Conservation (phyloP, 768 basidiomycete species). For the Guyanaporus albipodus region DNA sequence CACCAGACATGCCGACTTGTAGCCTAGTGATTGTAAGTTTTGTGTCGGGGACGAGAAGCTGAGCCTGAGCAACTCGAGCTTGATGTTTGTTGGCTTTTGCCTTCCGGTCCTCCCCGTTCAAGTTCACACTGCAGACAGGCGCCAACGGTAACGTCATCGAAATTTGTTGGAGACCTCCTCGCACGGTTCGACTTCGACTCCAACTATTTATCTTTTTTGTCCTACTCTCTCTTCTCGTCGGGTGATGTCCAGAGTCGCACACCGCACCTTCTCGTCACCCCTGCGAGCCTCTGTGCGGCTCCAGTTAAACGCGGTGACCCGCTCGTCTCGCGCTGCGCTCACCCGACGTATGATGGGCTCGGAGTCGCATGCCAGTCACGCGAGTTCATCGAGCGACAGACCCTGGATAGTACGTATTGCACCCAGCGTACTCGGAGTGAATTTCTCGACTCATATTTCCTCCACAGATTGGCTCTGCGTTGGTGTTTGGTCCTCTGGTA, state of each 20-base stretch:
- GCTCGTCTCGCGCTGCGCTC: slow-evolving; percentile 12
- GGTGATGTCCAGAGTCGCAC: slow-evolving; percentile 22
- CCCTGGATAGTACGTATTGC: slow-evolving; percentile 29
- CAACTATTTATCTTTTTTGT: slow-evolving; percentile 12
- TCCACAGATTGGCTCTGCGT: slow-evolving; percentile 28
- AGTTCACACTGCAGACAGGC: slow-evolving; percentile 21
- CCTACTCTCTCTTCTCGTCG: background rate
- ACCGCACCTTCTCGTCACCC: slow-evolving; percentile 15
- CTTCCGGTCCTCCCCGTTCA: slow-evolving; percentile 27
- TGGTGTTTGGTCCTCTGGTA: slow-evolving; percentile 32
- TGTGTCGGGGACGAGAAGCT: background rate
- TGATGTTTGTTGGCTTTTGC: no score
- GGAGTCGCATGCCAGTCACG: slow-evolving; percentile 20
- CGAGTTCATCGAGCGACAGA: slow-evolving; percentile 17
- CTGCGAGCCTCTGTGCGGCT: slow-evolving; percentile 16
- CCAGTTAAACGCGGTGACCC: slow-evolving; percentile 2
- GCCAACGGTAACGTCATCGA: slow-evolving; percentile 24
- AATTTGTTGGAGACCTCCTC: slow-evolving; percentile 14
- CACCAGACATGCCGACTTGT: background rate
- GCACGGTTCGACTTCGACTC: slow-evolving; percentile 7
- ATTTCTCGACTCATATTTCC: background rate
- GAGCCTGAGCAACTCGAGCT: no score
- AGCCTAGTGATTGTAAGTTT: background rate
- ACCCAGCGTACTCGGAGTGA: background rate
- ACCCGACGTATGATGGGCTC: slow-evolving; percentile 28